These are phyloP conservation scores for Paramecium pentaurelia DNA, from an alignment of 73 alveolate species.

Conservation along the genomic window DNA sequence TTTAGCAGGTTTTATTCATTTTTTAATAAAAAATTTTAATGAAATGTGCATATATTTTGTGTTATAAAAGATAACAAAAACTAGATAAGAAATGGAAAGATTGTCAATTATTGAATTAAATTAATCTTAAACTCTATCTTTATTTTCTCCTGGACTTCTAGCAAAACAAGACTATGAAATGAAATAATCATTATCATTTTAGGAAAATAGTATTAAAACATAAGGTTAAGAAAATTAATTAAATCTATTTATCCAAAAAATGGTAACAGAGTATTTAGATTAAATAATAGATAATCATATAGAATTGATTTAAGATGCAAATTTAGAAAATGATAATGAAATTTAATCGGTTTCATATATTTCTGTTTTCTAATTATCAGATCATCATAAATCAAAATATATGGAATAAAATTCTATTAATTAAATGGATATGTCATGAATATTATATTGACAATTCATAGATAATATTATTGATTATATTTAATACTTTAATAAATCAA, in stretches of 20 bases:
- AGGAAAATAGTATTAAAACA: not conserved
- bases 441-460: too few relatives aligned
- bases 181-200: not conserved
- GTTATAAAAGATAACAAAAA: not conserved
- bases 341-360: not conserved
- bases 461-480: too few relatives aligned
- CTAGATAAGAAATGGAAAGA: not conserved
- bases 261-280: not conserved
- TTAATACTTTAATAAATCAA: not conserved
- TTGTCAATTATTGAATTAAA: not conserved
- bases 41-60: not conserved
- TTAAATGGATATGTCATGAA: not conserved
- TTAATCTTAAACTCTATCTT: not conserved
- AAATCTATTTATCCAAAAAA: not conserved
- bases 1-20: not conserved
- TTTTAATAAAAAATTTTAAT: not conserved
- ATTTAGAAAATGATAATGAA: not conserved
- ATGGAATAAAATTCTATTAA: not conserved
- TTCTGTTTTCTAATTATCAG: not conserved
- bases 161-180: not conserved
- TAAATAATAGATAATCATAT: not conserved
- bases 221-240: not conserved
- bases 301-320: not conserved
- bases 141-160: not conserved
- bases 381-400: not conserved